phyloP scores from a whole-genome alignment of 768 basidiomycete species.

The Dacryopinax primogenitus region DNA sequence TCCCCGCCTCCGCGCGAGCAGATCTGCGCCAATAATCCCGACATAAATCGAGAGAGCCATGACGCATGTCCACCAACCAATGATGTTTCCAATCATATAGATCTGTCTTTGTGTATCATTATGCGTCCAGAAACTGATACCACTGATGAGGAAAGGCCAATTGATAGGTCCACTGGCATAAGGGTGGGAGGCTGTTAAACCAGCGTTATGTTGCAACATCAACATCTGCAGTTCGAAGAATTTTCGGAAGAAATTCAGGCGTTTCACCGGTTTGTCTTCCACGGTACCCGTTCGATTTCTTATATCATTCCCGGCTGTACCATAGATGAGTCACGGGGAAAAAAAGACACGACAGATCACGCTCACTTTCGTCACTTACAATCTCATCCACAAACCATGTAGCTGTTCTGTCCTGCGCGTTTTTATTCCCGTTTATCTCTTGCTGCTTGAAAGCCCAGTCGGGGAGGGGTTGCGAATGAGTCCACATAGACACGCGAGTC shows the following conservation, averaged over 20 bases:
- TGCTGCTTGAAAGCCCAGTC: constrained; percentile 98
- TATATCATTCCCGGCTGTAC: constrained; percentile 41
- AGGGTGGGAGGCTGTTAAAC: constrained; percentile 90
- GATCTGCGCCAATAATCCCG: constrained; percentile 80
- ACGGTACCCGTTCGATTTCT: constrained; percentile 39
- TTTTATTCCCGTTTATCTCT: constrained; percentile 97
- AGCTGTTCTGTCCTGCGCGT: constrained; percentile 61
- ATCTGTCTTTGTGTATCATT: constrained; percentile 77
- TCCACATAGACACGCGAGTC: constrained; percentile 91
- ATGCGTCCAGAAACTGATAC: constrained; percentile 98
- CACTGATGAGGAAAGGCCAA: constrained; percentile 93
- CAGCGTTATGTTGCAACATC: constrained; percentile 99
- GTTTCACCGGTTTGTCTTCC: constrained; percentile 57
- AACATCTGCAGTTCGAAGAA: constrained; percentile 84
- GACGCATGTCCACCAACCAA: constrained; percentile 91
- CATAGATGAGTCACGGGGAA: background rate
- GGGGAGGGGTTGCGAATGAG: constrained; percentile 68
- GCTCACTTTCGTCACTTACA: constrained; percentile 54
- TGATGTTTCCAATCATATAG: constrained; percentile 86
- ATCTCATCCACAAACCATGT: constrained; percentile 86
- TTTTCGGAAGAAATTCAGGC: constrained; percentile 86
- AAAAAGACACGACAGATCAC: constrained; percentile 5
- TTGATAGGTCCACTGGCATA: constrained; percentile 93
- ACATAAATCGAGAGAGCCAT: constrained; percentile 75
- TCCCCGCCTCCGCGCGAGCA: constrained; percentile 73